Percentiles rank a stretch among this genome's conserved stretches.
These are phyloP conservation scores for Fragilariopsis cylindrus DNA, from an alignment of 108 stramenopile genomes.

Conservation along the genomic window DNA sequence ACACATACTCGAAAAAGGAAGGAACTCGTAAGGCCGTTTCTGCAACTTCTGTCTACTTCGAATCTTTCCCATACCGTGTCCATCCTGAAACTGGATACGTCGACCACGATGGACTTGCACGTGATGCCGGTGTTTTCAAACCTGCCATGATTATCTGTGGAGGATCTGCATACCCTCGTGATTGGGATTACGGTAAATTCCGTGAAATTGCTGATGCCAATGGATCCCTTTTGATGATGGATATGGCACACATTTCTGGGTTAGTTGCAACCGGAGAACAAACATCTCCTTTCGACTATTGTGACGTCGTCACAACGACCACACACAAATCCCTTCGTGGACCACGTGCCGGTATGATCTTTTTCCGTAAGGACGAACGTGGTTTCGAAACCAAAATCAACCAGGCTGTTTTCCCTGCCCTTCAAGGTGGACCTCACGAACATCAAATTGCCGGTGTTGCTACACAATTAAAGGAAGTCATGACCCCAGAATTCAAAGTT, in stretches of 20 bases:
- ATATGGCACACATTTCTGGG: constrained; percentile 99
- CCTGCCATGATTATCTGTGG: constrained; percentile 98
- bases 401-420: constrained; percentile 99
- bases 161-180: constrained; percentile 99
- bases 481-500: constrained; percentile 94
- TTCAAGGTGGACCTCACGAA: constrained; percentile 99
- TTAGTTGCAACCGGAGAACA: constrained; percentile 95
- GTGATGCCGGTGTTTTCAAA: constrained; percentile 95
- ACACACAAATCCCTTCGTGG: constrained; percentile 99
- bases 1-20: constrained; percentile 99
- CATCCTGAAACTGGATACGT: constrained; percentile 94
- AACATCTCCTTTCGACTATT: constrained; percentile 91
- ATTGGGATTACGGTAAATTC: constrained; percentile 98
- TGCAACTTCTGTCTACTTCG: constrained; percentile 99
- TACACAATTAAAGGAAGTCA: constrained; percentile 97
- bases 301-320: constrained; percentile 99
- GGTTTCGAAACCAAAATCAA: constrained; percentile 95
- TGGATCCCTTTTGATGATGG: constrained; percentile 96
- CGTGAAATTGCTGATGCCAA: constrained; percentile 98
- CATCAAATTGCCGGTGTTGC: constrained; percentile 99
- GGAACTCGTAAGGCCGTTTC: constrained; percentile 96
- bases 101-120: constrained; percentile 92
- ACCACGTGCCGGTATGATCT: constrained; percentile 99
- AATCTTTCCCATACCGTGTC: constrained; percentile 98
- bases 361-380: constrained; percentile 98